Evolutionary conservation across 2,329 filamentous ascomycete genomes (phyloP).

Genomic region (Boeremia lycopersici): DNA sequence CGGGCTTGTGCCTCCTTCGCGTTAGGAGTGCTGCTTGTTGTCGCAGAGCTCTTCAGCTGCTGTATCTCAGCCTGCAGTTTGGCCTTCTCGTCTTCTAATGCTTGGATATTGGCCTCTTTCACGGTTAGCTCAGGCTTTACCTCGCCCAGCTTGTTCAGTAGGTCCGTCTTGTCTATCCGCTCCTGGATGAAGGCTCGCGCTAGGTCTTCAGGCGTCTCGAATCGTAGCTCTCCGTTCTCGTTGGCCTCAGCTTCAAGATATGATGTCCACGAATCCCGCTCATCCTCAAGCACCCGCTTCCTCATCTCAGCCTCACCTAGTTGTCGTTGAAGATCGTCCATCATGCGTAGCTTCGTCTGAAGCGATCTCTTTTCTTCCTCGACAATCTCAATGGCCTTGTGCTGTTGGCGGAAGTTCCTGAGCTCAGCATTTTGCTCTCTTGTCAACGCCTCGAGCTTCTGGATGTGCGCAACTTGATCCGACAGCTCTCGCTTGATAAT

Average conservation of each 20-base stretch:
- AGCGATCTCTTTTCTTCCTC: conserved; percentile 92
- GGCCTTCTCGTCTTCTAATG: conserved; percentile 72
- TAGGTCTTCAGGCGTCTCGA: conserved; percentile 86
- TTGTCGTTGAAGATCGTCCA: conserved; percentile 76
- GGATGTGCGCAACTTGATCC: conserved; percentile 91
- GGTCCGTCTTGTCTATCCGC: conserved; percentile 75
- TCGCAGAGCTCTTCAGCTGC: conserved; percentile 61
- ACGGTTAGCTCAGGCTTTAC: conserved; percentile 79
- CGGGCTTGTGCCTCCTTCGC: conserved; percentile 68
- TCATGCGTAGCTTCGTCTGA: conserved; percentile 75
- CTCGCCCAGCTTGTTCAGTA: conserved; percentile 80
- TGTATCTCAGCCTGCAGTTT: conserved; percentile 72
- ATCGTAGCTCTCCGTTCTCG: conserved; percentile 68
- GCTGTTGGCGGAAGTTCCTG: conserved; percentile 77
- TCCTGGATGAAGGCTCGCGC: conserved; percentile 84
- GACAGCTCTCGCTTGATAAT: conserved; percentile 87
- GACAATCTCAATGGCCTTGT: conserved; percentile 89
- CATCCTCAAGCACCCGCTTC: conserved; percentile 85
- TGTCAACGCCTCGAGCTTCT: conserved; percentile 78
- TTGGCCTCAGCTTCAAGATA: conserved; percentile 75
- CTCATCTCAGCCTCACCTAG: conserved; percentile 81
- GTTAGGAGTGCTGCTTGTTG: conserved; percentile 45
- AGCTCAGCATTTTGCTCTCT: conserved; percentile 80
- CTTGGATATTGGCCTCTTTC: conserved; percentile 75
- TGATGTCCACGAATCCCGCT: conserved; percentile 83